These are phyloP conservation scores for Wickerhamomyces sydowiorum DNA, from an alignment of 805 yeast genomes.

Conservation along the genomic window DNA sequence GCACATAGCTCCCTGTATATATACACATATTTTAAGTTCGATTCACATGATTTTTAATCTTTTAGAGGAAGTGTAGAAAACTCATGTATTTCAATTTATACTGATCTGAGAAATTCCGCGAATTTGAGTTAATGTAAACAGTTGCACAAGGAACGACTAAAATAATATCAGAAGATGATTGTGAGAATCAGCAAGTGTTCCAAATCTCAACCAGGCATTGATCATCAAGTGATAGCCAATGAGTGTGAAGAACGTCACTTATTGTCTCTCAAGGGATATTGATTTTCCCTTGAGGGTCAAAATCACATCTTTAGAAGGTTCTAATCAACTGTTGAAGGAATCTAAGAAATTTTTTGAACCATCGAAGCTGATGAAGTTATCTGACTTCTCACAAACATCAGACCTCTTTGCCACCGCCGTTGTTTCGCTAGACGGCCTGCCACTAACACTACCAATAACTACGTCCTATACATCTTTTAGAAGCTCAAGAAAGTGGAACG, in stretches of 20 bases:
- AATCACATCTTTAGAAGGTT: constrained; percentile 42
- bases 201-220: no score
- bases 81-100: no score
- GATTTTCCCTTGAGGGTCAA: constrained; percentile 43
- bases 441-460: constrained; percentile 42
- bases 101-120: no score
- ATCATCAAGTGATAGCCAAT: constrained; percentile 2
- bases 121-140: no score
- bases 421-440: constrained; percentile 37
- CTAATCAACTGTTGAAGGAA: constrained; percentile 31
- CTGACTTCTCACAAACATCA: constrained; percentile 30
- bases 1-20: no score
- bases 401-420: constrained; percentile 41
- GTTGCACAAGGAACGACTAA: no score
- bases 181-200: no score
- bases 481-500: constrained; percentile 52
- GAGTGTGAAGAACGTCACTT: constrained; percentile 39
- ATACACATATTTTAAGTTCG: no score
- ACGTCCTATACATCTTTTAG: constrained; percentile 45
- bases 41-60: no score
- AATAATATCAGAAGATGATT: no score
- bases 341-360: constrained; percentile 46
- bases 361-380: constrained; percentile 32
- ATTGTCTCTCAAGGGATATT: constrained; percentile 52
- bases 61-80: no score